These are phyloP conservation scores for Pleurostoma richardsiae DNA, from an alignment of 2,329 filamentous ascomycete genomes.

Conservation along the genomic window DNA sequence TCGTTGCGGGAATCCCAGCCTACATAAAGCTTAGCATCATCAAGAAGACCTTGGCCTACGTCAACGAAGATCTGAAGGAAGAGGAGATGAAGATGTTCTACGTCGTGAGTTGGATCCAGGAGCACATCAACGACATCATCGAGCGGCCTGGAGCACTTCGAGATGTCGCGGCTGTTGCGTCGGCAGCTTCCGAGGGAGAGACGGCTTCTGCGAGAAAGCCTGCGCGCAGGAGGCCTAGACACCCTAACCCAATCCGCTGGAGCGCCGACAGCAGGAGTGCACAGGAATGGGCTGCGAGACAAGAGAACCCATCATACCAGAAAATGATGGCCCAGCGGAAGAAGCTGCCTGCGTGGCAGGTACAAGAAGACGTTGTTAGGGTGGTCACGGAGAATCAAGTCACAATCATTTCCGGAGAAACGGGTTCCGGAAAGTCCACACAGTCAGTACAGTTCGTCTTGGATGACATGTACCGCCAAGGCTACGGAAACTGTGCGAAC, in stretches of 20 bases:
- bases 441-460: slow-evolving; percentile 95
- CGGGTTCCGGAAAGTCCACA: slow-evolving; percentile 93
- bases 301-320: slow-evolving; percentile 59
- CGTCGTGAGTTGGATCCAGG: slow-evolving; percentile 86
- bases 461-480: slow-evolving; percentile 77
- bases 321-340: slow-evolving; percentile 71
- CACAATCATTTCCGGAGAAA: slow-evolving; percentile 95
- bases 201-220: slow-evolving; percentile 15
- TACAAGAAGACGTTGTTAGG: slow-evolving; percentile 69
- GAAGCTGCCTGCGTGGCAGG: slow-evolving; percentile 80
- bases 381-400: slow-evolving; percentile 77
- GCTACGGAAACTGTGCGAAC: slow-evolving; percentile 72
- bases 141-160: slow-evolving; percentile 77
- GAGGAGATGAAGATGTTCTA: slow-evolving; percentile 89
- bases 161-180: slow-evolving; percentile 76
- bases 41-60: slow-evolving; percentile 68
- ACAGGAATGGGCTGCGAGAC: slow-evolving; percentile 65
- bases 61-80: slow-evolving; percentile 65
- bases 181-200: slow-evolving; percentile 55
- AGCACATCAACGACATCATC: slow-evolving; percentile 76
- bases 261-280: slow-evolving; percentile 53
- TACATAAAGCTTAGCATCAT: slow-evolving; percentile 91
- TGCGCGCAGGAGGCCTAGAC: slow-evolving; percentile 31
- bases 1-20: slow-evolving; percentile 71
- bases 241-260: slow-evolving; percentile 60